Evolutionary conservation across 2,329 filamentous ascomycete genomes (phyloP), one percentile per base, ranked within the genome.

Genomic region (Talaromyces marneffei): DNA sequence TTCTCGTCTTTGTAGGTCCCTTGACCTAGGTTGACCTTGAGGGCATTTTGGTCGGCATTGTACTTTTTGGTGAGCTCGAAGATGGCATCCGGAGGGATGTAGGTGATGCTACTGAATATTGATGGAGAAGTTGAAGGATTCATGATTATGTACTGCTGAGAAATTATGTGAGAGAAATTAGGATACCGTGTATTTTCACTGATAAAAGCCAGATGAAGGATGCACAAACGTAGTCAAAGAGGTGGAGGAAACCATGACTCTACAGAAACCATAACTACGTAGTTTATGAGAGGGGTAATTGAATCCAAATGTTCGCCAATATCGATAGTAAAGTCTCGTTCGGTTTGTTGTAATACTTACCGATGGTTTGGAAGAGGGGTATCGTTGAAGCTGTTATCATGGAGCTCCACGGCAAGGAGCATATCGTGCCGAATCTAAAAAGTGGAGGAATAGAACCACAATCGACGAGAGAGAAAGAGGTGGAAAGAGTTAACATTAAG

Each of bases 21-120:
- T 78, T 97, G 83, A 74, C 93, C 92, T 74, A 97, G 79, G 77
- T 97, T 93, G 66, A 97, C 89, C 80, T 97, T 97, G 74, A 89
- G 83, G 50, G 80, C 72, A 64, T 77, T 78, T 5, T 82, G 77
- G 73, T 97, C 92, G 60, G 86, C 87, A 71, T 85, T 85, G 81
- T 87, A 97, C n/a, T 16, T 40, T 14, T 60, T 60, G 2, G 58
- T 60, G 9, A 60, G 35, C 27, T 60, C 58, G 16, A 60, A 60
- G 12, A 60, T 60, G n/a, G 58, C 58, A 33, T 60, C 58, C 10
- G 58, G 58, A 14, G 58, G 48, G 9, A 40, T 27, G 23, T 46
- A 46, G 14, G 23, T n/a, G 14, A 46, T 27, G 42, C 23, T 14
- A 27, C 27, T 46, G 23, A 46, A 46, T n/a, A 46, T 27, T 3